Conservation (phyloP, 2,329 filamentous ascomycete species). For the Escovopsis sp. region DNA sequence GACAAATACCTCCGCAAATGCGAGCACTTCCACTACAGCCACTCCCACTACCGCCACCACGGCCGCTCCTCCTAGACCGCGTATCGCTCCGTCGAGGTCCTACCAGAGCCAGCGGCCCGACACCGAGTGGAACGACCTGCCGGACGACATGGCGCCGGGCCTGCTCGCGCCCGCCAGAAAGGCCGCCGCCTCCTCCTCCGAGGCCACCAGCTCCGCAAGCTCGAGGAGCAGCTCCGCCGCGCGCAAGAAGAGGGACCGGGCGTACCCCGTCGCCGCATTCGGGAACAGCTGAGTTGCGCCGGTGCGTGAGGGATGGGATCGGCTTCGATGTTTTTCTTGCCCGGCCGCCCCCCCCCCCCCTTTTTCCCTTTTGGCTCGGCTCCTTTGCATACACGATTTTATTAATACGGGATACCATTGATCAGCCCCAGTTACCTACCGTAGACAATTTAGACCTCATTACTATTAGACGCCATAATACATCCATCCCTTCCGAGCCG, state of each 20-base stretch:
- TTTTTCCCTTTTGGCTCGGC: too few relatives aligned
- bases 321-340: too few relatives aligned
- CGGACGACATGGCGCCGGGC: constrained; percentile 38
- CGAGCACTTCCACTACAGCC: constrained; percentile 13
- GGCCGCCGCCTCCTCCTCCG: constrained; percentile 10
- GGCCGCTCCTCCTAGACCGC: constrained; percentile 13
- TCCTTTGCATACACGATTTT: too few relatives aligned
- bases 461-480: too few relatives aligned
- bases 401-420: too few relatives aligned
- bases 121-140: constrained; percentile 52
- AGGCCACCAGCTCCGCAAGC: constrained; percentile 27
- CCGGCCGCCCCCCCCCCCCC: too few relatives aligned
- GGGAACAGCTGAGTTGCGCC: constrained; percentile 20
- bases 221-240: constrained; percentile 41
- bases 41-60: constrained; percentile 13
- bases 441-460: too few relatives aligned
- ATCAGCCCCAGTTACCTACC: too few relatives aligned
- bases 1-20: constrained; percentile 6
- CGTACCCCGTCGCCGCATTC: constrained; percentile 49
- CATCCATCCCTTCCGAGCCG: too few relatives aligned
- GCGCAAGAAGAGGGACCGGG: constrained; percentile 43
- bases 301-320: too few relatives aligned
- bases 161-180: constrained; percentile 15
- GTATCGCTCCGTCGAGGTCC: constrained; percentile 17
- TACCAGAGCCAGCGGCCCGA: constrained; percentile 45